These are phyloP conservation scores for Fonsecaea monophora DNA, from an alignment of 2,329 filamentous ascomycete genomes.

Conservation along the genomic window DNA sequence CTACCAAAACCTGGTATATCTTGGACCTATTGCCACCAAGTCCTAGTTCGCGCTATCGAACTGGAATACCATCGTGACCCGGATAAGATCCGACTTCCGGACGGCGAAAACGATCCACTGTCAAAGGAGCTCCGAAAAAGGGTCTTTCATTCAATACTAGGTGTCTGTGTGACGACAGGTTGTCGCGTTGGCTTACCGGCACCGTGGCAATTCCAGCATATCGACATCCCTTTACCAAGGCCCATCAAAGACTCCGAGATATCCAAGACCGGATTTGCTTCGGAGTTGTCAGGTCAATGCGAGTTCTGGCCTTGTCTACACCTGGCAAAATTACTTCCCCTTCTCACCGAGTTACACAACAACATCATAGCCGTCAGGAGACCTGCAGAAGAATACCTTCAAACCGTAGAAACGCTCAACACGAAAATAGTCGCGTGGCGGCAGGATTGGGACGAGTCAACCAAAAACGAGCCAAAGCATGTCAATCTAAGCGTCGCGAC, in stretches of 20 bases:
- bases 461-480: slow-evolving; percentile 52
- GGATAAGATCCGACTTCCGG: slow-evolving; percentile 60
- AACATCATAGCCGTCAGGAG: slow-evolving; percentile 75
- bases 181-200: slow-evolving; percentile 80
- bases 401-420: slow-evolving; percentile 70
- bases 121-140: slow-evolving; percentile 79
- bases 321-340: slow-evolving; percentile 68
- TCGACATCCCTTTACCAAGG: slow-evolving; percentile 78
- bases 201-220: slow-evolving; percentile 69
- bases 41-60: slow-evolving; percentile 74
- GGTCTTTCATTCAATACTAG: slow-evolving; percentile 75
- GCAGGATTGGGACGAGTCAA: slow-evolving; percentile 66
- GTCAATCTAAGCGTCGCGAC: slow-evolving; percentile 53
- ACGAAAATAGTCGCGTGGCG: slow-evolving; percentile 68
- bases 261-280: slow-evolving; percentile 68
- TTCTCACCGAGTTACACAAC: slow-evolving; percentile 76
- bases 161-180: slow-evolving; percentile 70
- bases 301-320: slow-evolving; percentile 71
- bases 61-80: slow-evolving; percentile 76
- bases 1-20: slow-evolving; percentile 81
- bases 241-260: slow-evolving; percentile 74
- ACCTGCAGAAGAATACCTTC: slow-evolving; percentile 68
- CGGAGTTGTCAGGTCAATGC: slow-evolving; percentile 64
- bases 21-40: slow-evolving; percentile 69
- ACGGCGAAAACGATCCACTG: slow-evolving; percentile 57